phyloP scores from a whole-genome alignment of 306 rosid species.

The Pterocarpus macrocarpus region DNA sequence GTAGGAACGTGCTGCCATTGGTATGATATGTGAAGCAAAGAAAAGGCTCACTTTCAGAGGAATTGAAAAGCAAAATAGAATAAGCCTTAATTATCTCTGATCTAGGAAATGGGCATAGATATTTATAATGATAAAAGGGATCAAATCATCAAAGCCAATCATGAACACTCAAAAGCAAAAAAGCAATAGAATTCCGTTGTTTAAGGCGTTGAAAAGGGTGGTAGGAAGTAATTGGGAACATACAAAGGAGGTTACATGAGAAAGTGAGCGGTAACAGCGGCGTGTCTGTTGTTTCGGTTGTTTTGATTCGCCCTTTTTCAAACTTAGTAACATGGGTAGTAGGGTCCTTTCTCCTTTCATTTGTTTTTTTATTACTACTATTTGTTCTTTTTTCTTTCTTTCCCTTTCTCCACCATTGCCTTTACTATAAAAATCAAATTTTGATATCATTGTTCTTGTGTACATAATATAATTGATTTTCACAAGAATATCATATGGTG shows the following conservation, averaged over 20 bases:
- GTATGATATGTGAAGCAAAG: slow-evolving; percentile 13
- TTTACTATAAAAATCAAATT: too few relatives aligned
- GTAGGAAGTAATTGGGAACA: neutral
- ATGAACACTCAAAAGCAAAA: neutral
- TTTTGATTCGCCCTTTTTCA: slow-evolving; percentile 44
- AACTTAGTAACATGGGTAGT: slow-evolving; percentile 46
- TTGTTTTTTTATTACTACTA: neutral
- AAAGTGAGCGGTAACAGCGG: slow-evolving; percentile 61
- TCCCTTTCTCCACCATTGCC: too few relatives aligned
- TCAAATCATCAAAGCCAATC: neutral
- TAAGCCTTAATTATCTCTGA: neutral
- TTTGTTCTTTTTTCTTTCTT: neutral
- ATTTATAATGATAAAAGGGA: slow-evolving; percentile 56
- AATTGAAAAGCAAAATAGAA: neutral
- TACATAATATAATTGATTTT: too few relatives aligned
- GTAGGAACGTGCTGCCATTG: slow-evolving; percentile 56
- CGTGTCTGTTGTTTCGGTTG: slow-evolving; percentile 55
- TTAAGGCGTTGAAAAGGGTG: slow-evolving; percentile 61
- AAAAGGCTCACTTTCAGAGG: neutral
- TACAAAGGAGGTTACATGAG: slow-evolving; percentile 30
- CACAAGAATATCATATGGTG: too few relatives aligned
- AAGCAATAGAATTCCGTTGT: slow-evolving; percentile 42
- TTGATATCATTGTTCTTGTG: too few relatives aligned
- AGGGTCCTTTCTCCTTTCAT: neutral
- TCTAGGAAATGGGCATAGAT: neutral